These are phyloP conservation scores for Trichoderma sp. DNA, from an alignment of 2,329 filamentous ascomycete species.

Conservation along the genomic window DNA sequence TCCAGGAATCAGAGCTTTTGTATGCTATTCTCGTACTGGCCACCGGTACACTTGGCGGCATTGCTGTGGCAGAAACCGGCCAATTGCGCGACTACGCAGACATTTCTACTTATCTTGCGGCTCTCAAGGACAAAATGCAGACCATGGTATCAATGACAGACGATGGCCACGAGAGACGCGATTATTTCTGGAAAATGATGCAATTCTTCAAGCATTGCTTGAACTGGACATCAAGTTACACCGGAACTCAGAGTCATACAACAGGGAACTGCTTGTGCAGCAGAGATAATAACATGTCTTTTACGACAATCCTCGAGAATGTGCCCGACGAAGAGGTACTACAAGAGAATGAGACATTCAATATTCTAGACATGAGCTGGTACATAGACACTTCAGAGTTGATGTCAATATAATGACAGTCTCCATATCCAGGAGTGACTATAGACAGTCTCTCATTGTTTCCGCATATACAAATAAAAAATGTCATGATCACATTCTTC, in stretches of 20 bases:
- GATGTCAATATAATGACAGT: too few species aligned
- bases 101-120: neutral
- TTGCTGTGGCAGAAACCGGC: neutral
- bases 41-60: neutral
- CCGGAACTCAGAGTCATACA: neutral
- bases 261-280: neutral
- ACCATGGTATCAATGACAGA: neutral
- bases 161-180: neutral
- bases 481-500: too few species aligned
- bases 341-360: neutral
- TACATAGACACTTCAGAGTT: neutral
- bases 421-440: too few species aligned
- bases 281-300: neutral
- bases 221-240: neutral
- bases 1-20: neutral
- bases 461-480: too few species aligned
- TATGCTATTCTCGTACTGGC: slow-evolving; percentile 2
- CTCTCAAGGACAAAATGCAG: neutral
- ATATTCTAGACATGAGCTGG: slow-evolving; percentile 2
- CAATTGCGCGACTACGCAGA: neutral
- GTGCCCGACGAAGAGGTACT: neutral
- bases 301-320: neutral
- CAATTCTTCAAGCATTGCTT: neutral
- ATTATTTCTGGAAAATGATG: slow-evolving; percentile 13
- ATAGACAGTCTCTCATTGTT: too few species aligned